Conservation (phyloP, 2,329 filamentous ascomycete genomes). For the Fusarium sp. region DNA sequence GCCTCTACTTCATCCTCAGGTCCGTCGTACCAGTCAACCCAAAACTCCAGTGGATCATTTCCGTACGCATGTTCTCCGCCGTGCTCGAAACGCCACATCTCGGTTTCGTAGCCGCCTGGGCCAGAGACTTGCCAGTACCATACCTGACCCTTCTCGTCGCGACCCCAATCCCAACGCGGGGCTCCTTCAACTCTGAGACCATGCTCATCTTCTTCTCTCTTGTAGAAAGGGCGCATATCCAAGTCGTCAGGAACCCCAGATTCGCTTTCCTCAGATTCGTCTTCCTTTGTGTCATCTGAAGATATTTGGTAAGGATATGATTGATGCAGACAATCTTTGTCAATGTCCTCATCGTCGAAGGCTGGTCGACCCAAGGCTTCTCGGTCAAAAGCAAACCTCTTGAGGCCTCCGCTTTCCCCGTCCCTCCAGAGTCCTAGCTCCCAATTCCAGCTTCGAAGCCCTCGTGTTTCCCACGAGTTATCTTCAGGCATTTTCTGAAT, state of each 20-base stretch:
- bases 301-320: too few species aligned
- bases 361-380: neutral
- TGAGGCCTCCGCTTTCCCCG: neutral
- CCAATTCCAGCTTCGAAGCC: constrained; percentile 6
- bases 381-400: constrained; percentile 12
- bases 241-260: neutral
- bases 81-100: constrained; percentile 16
- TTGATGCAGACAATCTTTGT: too few species aligned
- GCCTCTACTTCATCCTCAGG: neutral
- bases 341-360: neutral
- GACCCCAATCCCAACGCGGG: constrained; percentile 18
- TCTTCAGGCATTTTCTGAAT: neutral
- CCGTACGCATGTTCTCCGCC: constrained; percentile 3
- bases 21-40: constrained; percentile 9
- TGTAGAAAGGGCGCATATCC: constrained; percentile 8
- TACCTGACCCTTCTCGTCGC: neutral
- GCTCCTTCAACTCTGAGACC: neutral
- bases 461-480: constrained; percentile 4
- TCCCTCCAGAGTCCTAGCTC: constrained; percentile 19
- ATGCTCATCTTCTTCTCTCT: constrained; percentile 7
- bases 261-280: too few species aligned
- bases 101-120: constrained; percentile 5
- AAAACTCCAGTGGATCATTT: constrained; percentile 16
- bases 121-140: constrained; percentile 21
- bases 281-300: neutral